Base-by-base conservation (phyloP, 208 protist genomes). In the Trypanosoma lewisi region DNA sequence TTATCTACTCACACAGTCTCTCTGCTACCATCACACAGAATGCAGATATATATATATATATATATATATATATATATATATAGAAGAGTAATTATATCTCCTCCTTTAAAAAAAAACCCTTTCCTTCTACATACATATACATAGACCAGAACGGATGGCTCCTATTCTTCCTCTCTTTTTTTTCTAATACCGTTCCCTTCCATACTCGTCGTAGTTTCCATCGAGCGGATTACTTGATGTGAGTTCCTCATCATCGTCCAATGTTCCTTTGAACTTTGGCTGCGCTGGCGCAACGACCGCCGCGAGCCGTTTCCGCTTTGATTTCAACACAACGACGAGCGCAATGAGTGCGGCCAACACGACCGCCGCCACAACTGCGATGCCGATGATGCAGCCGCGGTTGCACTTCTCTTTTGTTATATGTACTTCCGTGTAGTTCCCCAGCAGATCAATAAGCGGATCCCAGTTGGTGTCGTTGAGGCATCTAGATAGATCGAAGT, bases 311-410 rank as follows among this genome's bases (percentile, higher is more conserved):
- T 71, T 56, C 8, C 83, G 82, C 74, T 93, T 93, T 45, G 82
- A 89, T 11, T 74, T 82, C n/a, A 85, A 23, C 5, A 93, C 83
- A 37, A 93, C 79, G 2, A 86, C 53, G 2, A 77, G 33, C 2
- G 84, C 76, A 30, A 90, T 75, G 21, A 89, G 62, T 16, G 80
- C 65, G 12, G 76, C 62, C n/a, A 78, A 69, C 19, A 89, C 67
- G 17, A 90, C 73, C 8, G 86, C 80, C 23, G 70, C 67, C 31
- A 56, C 81, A 4, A 90, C 78, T 27, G 86, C 86, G 30, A 93
- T 62, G 28, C 67, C 81, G 21, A 93, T 82, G 41, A 93, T 86
- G 67, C 86, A 93, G 33, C 80, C 83, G 3, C 78, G 85, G 23
- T 56, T 67, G 48, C 86, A 93, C 64, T 67, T 23, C 31, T 42